Percentiles rank a stretch among this genome's conserved stretches.
Evolutionary conservation across 2,329 filamentous ascomycete genomes (phyloP).

Genomic region (Fusarium agapanthi): DNA sequence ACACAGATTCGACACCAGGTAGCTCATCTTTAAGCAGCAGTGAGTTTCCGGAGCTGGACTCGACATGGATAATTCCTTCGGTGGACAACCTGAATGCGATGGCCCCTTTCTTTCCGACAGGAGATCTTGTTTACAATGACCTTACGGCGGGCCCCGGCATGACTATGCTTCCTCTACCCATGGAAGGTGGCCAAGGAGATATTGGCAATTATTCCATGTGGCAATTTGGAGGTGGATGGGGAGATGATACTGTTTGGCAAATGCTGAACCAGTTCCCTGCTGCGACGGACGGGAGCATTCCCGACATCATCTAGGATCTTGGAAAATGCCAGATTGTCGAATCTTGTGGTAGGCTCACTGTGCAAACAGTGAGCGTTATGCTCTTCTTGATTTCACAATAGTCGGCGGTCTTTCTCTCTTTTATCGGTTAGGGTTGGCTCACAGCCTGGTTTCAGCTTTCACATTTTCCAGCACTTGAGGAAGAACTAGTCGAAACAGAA

Average conservation of each 20-base stretch:
- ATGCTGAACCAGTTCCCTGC: conserved; percentile 61
- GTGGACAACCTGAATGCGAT: conserved; percentile 61
- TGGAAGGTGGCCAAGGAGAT: conserved; percentile 1
- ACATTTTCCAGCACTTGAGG: background rate
- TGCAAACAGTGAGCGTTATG: background rate
- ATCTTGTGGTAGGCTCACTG: background rate
- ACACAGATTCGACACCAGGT: conserved; percentile 23
- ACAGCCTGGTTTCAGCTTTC: background rate
- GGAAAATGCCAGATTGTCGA: background rate
- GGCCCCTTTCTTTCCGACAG: conserved; percentile 64
- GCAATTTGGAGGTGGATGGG: conserved; percentile 65
- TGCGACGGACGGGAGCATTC: conserved; percentile 16
- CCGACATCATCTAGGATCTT: background rate
- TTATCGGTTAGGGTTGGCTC: too few species aligned
- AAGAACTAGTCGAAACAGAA: background rate
- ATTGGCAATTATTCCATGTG: conserved; percentile 43
- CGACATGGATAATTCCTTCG: conserved; percentile 53
- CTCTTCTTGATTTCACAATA: background rate
- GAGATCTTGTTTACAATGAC: conserved; percentile 66
- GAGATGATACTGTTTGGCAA: conserved; percentile 64
- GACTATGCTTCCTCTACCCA: conserved; percentile 32
- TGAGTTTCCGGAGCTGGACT: conserved; percentile 17
- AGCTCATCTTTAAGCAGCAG: conserved; percentile 8
- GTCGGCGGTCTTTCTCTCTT: background rate
- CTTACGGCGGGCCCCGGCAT: conserved; percentile 54